phyloP scores from a whole-genome alignment of 2,329 filamentous ascomycete species.

The Colletotrichum lupini region DNA sequence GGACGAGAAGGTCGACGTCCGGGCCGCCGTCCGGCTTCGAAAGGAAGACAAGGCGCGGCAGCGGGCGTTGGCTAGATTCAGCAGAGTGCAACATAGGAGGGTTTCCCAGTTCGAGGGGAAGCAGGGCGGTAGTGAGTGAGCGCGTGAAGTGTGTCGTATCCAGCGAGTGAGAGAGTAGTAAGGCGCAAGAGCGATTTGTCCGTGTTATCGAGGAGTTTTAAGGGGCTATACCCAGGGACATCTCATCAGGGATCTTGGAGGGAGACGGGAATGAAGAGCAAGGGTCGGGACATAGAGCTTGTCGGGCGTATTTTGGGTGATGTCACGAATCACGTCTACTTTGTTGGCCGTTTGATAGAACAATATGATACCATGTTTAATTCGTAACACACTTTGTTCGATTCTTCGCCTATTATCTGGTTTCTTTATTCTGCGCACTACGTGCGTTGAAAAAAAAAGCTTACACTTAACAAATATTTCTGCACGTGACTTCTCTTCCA shows the following conservation, averaged over 20 bases:
- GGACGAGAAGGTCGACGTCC: constrained; percentile 40
- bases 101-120: not conserved
- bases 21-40: constrained; percentile 43
- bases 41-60: constrained; percentile 46
- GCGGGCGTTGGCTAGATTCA: constrained; percentile 34
- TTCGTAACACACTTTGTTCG: not conserved
- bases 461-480: no score
- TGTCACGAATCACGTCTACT: not conserved
- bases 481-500: no score
- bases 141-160: not conserved
- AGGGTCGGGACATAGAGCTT: not conserved
- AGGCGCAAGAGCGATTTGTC: not conserved
- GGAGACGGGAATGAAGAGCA: not conserved
- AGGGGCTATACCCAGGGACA: not conserved
- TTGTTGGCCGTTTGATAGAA: not conserved
- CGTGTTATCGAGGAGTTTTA: not conserved
- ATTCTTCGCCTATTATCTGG: no score
- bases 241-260: not conserved
- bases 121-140: constrained; percentile 7
- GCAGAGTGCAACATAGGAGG: not conserved
- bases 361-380: not conserved
- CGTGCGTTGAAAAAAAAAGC: no score
- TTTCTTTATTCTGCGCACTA: no score
- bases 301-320: no score
- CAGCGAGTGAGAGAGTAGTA: no score